These are phyloP conservation scores for Pichia kluyveri DNA, from an alignment of 805 yeast genomes.

Conservation along the genomic window DNA sequence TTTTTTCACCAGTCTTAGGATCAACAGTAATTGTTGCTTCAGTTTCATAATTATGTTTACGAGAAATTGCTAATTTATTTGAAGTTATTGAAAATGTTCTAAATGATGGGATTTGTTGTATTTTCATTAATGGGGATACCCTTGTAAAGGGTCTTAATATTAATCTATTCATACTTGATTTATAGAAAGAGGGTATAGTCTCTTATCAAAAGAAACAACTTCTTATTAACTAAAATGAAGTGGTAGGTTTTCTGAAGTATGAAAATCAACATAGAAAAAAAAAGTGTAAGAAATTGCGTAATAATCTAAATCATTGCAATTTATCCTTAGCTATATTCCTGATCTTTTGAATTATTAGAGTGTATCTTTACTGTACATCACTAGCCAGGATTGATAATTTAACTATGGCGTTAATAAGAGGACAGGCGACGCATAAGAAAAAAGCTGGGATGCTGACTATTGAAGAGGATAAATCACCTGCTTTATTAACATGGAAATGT, in stretches of 20 bases:
- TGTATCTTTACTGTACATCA: no score
- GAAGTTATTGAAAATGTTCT: background rate
- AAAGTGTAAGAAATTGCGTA: no score
- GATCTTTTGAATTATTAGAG: no score
- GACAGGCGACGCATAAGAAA: constrained; percentile 7
- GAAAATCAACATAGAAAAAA: no score
- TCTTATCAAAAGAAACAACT: no score
- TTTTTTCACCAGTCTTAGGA: constrained; percentile 15
- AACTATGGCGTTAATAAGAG: constrained; percentile 5
- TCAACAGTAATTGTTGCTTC: constrained; percentile 14
- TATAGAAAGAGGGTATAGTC: no score
- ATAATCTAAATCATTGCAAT: no score
- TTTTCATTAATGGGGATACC: background rate
- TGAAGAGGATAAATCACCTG: constrained; percentile 48
- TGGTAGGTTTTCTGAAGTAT: no score
- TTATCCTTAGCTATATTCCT: no score
- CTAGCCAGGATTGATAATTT: no score
- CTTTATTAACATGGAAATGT: constrained; percentile 48
- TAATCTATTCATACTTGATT: background rate
- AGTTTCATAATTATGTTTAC: constrained; percentile 16
- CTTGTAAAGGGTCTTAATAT: background rate
- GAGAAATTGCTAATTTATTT: background rate
- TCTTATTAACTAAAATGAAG: no score
- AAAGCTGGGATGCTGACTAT: constrained; percentile 48
- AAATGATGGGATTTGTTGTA: background rate